Evolutionary conservation across 345 rosid species (phyloP).

Genomic region (Syzygium aqueum): DNA sequence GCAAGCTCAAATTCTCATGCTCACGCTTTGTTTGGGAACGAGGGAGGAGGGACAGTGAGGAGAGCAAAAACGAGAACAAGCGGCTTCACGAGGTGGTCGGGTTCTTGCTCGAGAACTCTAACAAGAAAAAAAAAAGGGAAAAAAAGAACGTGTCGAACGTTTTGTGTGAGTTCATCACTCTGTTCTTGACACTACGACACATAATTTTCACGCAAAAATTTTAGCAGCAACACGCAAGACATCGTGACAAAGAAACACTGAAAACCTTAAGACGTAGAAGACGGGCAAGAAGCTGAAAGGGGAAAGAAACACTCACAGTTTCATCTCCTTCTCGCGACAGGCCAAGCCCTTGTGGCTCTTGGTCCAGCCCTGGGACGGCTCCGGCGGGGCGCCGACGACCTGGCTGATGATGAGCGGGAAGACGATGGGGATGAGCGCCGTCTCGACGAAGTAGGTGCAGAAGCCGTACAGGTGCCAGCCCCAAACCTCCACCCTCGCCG

Average conservation of each 20-base stretch:
- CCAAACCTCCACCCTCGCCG: conserved; percentile 33
- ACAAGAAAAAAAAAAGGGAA: neutral
- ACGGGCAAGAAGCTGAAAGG: neutral
- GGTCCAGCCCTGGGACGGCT: conserved; percentile 14
- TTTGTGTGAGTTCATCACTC: neutral
- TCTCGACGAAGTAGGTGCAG: conserved; percentile 38
- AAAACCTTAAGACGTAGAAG: neutral
- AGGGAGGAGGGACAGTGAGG: neutral
- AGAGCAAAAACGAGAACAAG: neutral
- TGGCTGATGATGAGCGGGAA: conserved; percentile 48
- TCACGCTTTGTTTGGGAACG: neutral
- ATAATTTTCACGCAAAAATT: neutral
- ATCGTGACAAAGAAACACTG: neutral
- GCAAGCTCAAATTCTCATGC: neutral
- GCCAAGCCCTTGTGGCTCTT: conserved; percentile 16
- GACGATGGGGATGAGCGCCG: conserved; percentile 32
- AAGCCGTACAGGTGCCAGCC: conserved; percentile 44
- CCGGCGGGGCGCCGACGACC: conserved; percentile 8
- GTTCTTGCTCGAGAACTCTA: neutral
- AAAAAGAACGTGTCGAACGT: neutral
- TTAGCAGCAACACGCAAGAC: neutral
- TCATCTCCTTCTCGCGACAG: conserved; percentile 21
- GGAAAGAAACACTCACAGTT: conserved; percentile 23
- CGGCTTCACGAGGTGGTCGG: neutral
- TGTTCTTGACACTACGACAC: neutral